Conservation (phyloP, 805 yeast genomes). For the Phaffomyces thermotolerans region DNA sequence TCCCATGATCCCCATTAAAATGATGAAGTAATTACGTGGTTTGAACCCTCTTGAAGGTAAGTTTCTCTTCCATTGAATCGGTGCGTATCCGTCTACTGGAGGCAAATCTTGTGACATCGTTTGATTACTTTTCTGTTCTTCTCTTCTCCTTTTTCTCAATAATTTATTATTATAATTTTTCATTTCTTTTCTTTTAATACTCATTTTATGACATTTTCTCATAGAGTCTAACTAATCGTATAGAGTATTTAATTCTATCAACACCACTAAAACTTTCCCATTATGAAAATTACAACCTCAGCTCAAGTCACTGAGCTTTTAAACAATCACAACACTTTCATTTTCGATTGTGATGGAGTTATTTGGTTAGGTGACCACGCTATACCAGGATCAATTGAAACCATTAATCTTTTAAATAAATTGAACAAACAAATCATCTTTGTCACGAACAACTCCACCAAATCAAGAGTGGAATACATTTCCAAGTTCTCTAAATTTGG, state of each 20-base stretch:
- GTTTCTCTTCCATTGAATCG: constrained; percentile 84
- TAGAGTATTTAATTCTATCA: too few species aligned
- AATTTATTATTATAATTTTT: not conserved
- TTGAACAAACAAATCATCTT: constrained; percentile 66
- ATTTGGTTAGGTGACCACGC: constrained; percentile 85
- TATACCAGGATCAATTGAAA: constrained; percentile 73
- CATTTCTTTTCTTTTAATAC: too few species aligned
- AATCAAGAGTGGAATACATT: constrained; percentile 72
- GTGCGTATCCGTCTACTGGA: constrained; percentile 80
- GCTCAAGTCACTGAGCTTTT: constrained; percentile 49
- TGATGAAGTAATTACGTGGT: constrained; percentile 63
- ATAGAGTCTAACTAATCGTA: too few species aligned
- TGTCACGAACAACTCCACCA: constrained; percentile 94
- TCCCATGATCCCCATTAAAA: constrained; percentile 53
- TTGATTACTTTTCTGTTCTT: not conserved
- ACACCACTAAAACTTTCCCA: too few species aligned
- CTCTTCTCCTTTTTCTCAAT: not conserved
- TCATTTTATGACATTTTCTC: too few species aligned
- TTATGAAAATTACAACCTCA: constrained; percentile 36
- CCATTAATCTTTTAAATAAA: constrained; percentile 49
- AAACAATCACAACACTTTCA: constrained; percentile 68
- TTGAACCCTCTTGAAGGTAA: constrained; percentile 81
- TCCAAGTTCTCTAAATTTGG: constrained; percentile 62
- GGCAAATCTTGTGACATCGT: constrained; percentile 64
- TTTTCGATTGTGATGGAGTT: constrained; percentile 97